These are phyloP conservation scores for Ophiocordyceps unilateralis DNA, from an alignment of 2,329 filamentous ascomycete genomes.

Conservation along the genomic window DNA sequence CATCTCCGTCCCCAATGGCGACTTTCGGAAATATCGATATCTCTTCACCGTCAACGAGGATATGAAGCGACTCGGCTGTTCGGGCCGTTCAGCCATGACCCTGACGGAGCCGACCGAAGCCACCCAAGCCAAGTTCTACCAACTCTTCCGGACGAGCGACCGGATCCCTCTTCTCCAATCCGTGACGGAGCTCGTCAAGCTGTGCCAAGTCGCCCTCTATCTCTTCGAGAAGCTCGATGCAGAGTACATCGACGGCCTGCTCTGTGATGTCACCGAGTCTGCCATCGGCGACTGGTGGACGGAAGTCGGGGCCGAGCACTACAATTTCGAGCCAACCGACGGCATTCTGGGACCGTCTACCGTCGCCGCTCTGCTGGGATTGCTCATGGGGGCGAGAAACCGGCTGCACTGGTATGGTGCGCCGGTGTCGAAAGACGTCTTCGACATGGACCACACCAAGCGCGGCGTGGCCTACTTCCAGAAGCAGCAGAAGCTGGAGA, in stretches of 20 bases:
- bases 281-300: slow-evolving; percentile 94
- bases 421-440: slow-evolving; percentile 77
- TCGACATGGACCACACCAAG: slow-evolving; percentile 70
- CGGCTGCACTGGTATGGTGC: slow-evolving; percentile 71
- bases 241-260: slow-evolving; percentile 76
- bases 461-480: slow-evolving; percentile 78
- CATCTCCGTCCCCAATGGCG: slow-evolving; percentile 77
- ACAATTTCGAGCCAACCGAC: slow-evolving; percentile 82
- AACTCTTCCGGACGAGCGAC: slow-evolving; percentile 77
- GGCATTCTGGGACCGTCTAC: slow-evolving; percentile 86
- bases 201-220: slow-evolving; percentile 78
- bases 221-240: slow-evolving; percentile 77
- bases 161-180: slow-evolving; percentile 61
- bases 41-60: slow-evolving; percentile 90
- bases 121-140: slow-evolving; percentile 79
- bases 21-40: slow-evolving; percentile 62
- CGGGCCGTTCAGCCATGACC: slow-evolving; percentile 72
- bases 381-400: slow-evolving; percentile 80
- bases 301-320: slow-evolving; percentile 79
- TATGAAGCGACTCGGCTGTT: slow-evolving; percentile 80
- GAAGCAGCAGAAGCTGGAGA: slow-evolving; percentile 66
- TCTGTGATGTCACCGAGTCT: slow-evolving; percentile 85
- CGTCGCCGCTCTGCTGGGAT: slow-evolving; percentile 71
- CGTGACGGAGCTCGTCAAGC: slow-evolving; percentile 74
- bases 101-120: slow-evolving; percentile 62